A percentile compares a stretch with the other conserved stretches of the same genome.
Evolutionary conservation across 495 filamentous ascomycete genomes (phyloP).

Genomic region (Glarea lozoyensis): DNA sequence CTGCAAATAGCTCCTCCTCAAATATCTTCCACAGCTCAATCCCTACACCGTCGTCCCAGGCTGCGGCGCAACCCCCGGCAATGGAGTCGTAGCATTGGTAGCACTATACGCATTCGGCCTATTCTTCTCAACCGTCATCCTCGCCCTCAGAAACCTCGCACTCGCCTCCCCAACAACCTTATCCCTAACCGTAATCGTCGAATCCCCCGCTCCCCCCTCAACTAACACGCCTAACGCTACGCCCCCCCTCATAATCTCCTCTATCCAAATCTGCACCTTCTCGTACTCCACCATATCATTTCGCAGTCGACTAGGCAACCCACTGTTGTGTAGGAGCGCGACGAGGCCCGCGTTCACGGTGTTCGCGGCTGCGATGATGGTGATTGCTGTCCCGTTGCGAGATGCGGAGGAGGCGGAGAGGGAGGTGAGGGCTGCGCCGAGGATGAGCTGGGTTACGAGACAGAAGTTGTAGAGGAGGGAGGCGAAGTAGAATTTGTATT

Average conservation of each 20-base stretch:
- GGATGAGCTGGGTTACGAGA: slow-evolving; percentile 11
- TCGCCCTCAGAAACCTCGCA: slow-evolving; percentile 6
- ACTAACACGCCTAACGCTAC: no score
- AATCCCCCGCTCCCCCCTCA: no score
- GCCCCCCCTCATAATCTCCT: slow-evolving; percentile 8
- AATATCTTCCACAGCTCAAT: no score
- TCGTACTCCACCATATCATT: slow-evolving; percentile 14
- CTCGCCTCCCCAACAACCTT: slow-evolving; percentile 8
- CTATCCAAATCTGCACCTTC: slow-evolving; percentile 9
- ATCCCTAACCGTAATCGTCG: slow-evolving; percentile 1
- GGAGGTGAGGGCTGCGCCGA: slow-evolving; percentile 11
- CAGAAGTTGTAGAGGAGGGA: slow-evolving; percentile 8
- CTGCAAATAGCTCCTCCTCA: no score
- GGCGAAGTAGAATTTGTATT: slow-evolving; percentile 5
- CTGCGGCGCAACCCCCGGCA: no score
- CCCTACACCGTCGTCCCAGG: no score
- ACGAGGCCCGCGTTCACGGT: slow-evolving; percentile 14
- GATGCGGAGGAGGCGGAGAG: not conserved
- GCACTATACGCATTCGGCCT: slow-evolving; percentile 7
- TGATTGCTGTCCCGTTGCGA: slow-evolving; percentile 1
- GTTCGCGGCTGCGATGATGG: slow-evolving; percentile 11
- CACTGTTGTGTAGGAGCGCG: slow-evolving; percentile 13
- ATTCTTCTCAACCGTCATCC: slow-evolving; percentile 6
- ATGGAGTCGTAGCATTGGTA: not conserved
- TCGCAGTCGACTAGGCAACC: slow-evolving; percentile 8